These are phyloP conservation scores for Stenogyne calaminthoides DNA, from an alignment of 305 asterid genomes.

Conservation along the genomic window DNA sequence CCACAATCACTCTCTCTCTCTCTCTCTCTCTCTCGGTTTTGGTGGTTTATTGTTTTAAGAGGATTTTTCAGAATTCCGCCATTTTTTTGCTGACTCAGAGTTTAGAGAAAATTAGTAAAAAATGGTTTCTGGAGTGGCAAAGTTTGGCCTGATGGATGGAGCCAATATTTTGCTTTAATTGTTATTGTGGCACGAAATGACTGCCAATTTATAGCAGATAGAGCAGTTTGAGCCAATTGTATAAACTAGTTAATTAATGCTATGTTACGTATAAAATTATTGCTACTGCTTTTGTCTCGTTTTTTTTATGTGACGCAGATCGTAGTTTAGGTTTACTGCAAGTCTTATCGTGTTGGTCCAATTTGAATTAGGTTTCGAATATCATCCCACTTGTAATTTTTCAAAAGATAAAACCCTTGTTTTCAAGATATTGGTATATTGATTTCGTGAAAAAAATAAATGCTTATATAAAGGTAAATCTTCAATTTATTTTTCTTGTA, in stretches of 20 bases:
- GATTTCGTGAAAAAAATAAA: too few species aligned
- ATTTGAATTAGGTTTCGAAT: neutral
- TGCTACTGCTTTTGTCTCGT: too few species aligned
- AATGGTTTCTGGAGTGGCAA: neutral
- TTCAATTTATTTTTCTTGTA: too few species aligned
- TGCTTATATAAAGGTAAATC: too few species aligned
- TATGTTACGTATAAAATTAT: too few species aligned
- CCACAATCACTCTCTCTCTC: neutral
- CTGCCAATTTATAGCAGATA: conserved; percentile 1
- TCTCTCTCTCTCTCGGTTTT: neutral
- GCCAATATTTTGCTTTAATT: neutral
- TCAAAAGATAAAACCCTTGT: neutral
- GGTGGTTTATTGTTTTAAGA: neutral
- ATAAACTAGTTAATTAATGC: neutral
- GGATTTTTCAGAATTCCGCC: neutral
- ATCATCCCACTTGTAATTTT: neutral
- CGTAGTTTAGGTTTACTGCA: too few species aligned
- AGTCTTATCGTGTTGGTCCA: neutral
- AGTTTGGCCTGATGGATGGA: neutral
- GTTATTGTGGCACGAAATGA: neutral
- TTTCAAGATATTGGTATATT: too few species aligned
- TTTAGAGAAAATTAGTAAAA: neutral
- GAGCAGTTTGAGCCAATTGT: neutral
- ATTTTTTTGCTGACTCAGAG: neutral
- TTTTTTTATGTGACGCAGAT: too few species aligned